These are phyloP conservation scores for Mortierella sp. DNA, from an alignment of 371 early-diverging fungal species.

Conservation along the genomic window DNA sequence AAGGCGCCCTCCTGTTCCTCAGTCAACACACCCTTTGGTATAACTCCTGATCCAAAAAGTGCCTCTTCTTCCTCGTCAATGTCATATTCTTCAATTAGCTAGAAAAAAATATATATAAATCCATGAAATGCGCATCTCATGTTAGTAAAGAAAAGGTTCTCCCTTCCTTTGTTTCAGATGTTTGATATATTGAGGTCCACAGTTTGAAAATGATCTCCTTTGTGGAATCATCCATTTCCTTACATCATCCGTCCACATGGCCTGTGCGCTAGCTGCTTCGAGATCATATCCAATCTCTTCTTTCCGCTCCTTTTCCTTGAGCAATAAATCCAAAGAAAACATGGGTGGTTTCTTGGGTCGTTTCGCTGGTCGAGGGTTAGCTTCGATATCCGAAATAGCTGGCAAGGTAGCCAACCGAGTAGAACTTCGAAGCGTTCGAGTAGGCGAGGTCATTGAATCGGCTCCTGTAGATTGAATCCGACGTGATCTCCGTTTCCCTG, in stretches of 20 bases:
- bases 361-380: neutral
- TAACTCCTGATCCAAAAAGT: neutral
- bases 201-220: too few relatives aligned
- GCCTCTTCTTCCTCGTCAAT: slow-evolving; percentile 23
- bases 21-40: slow-evolving; percentile 37
- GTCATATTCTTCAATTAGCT: slow-evolving; percentile 25
- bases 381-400: neutral
- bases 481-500: too few relatives aligned
- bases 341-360: slow-evolving; percentile 8
- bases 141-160: too few relatives aligned
- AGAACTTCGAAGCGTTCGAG: slow-evolving; percentile 13
- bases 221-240: neutral
- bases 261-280: slow-evolving; percentile 1
- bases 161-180: too few relatives aligned
- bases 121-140: neutral
- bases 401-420: neutral
- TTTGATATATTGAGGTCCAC: too few relatives aligned
- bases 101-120: neutral
- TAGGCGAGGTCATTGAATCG: too few relatives aligned
- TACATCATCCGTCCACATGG: slow-evolving; percentile 27
- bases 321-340: slow-evolving; percentile 33
- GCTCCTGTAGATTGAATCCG: too few relatives aligned
- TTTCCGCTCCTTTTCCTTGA: slow-evolving; percentile 43
- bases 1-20: slow-evolving; percentile 34
- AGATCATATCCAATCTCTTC: slow-evolving; percentile 35